Conservation (phyloP, 2,329 filamentous ascomycete species). For the Fusarium nygamai region DNA sequence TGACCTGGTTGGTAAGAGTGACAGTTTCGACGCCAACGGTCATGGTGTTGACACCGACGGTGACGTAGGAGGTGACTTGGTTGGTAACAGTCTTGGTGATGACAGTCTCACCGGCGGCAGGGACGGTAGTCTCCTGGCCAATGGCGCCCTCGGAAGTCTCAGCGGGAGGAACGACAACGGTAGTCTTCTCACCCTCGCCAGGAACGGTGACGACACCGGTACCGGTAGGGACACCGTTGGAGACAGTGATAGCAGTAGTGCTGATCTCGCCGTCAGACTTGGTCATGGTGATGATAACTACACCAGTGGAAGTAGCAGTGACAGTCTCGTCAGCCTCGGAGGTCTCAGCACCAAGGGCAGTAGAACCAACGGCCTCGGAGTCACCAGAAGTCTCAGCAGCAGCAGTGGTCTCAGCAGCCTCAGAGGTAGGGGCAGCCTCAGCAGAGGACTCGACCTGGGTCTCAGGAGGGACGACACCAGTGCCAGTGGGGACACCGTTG, state of each 20-base stretch:
- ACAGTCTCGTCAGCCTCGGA: slow-evolving; percentile 2
- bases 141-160: slow-evolving; percentile 11
- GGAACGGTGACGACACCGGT: slow-evolving; percentile 17
- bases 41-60: slow-evolving; percentile 14
- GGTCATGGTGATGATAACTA: slow-evolving; percentile 30
- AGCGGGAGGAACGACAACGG: background rate
- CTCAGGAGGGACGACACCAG: slow-evolving; percentile 14
- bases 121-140: slow-evolving; percentile 12
- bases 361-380: background rate
- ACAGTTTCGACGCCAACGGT: slow-evolving; percentile 32
- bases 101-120: slow-evolving; percentile 14
- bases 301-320: slow-evolving; percentile 6
- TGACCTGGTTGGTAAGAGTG: slow-evolving; percentile 27
- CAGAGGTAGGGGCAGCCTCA: background rate
- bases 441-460: background rate
- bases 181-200: slow-evolving; percentile 9
- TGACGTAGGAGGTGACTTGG: slow-evolving; percentile 26
- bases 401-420: slow-evolving; percentile 2
- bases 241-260: slow-evolving; percentile 22
- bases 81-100: slow-evolving; percentile 35
- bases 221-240: slow-evolving; percentile 22
- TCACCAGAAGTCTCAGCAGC: slow-evolving; percentile 1
- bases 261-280: slow-evolving; percentile 31
- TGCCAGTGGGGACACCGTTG: slow-evolving; percentile 24
- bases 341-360: slow-evolving; percentile 14